phyloP scores from a whole-genome alignment of 1,139 yeast genomes.

The Saccharomyces hybrid region DNA sequence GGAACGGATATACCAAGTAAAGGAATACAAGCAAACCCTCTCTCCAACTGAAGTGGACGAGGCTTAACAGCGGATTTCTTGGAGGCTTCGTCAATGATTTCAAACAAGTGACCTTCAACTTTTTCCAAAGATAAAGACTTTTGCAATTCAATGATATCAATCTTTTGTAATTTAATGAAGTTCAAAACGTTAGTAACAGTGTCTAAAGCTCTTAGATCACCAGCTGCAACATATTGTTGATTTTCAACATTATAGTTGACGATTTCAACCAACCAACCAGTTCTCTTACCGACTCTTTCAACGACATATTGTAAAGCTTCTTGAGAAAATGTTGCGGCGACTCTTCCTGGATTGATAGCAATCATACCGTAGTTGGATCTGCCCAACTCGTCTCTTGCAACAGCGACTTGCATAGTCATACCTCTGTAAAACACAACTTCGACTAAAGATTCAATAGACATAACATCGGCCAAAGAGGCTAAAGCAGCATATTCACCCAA shows the following conservation, averaged over 20 bases:
- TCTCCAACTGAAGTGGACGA: conserved; percentile 92
- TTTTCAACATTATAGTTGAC: conserved; percentile 97
- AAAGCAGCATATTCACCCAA: conserved; percentile 98
- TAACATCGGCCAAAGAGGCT: conserved; percentile 93
- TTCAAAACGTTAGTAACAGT: conserved; percentile 89
- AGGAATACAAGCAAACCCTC: conserved; percentile 98
- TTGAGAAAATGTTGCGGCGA: conserved; percentile 80
- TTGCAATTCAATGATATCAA: conserved; percentile 84
- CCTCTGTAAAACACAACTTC: conserved; percentile 99
- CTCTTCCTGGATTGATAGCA: conserved; percentile 95
- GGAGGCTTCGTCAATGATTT: conserved; percentile 80
- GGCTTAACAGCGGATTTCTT: conserved; percentile 77
- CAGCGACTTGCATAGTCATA: conserved; percentile 99
- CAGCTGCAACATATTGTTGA: conserved; percentile 97
- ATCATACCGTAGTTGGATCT: conserved; percentile 99
- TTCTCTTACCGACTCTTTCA: conserved; percentile 72
- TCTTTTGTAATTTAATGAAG: conserved; percentile 85
- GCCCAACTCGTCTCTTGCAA: conserved; percentile 89
- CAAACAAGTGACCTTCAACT: conserved; percentile 78
- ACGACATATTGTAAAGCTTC: conserved; percentile 93
- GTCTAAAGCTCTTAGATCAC: conserved; percentile 93
- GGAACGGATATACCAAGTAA: conserved; percentile 98
- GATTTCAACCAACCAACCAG: conserved; percentile 93
- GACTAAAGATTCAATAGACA: conserved; percentile 96
- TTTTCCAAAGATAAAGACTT: conserved; percentile 75